Evolutionary conservation across 306 rosid species (phyloP), one percentile per base, ranked within the genome.

Genomic region (Malus sieversii): DNA sequence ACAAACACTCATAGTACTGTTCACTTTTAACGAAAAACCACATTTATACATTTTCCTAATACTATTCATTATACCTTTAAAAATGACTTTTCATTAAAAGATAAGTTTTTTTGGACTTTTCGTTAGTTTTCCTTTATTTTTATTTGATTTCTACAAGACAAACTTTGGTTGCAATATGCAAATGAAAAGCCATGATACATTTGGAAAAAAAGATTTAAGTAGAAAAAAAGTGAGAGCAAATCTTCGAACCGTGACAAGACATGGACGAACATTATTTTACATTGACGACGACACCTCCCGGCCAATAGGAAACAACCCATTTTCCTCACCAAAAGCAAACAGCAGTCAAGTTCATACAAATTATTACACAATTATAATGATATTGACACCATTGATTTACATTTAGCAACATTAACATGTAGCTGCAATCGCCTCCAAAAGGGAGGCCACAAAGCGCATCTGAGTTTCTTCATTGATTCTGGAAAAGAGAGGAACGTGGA

Each of bases 401-500:
- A 84, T 60, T 44, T 77, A 73, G 48, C 66, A 78, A 22, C 81
- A 78, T 80, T 65, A 89, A 77, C 85, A 84, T 48, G 89, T 82
- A 55, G 88, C 84, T 45, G 91, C 94, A 76, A 93, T 85, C 42
- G 93, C 96, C 79, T 88, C 94, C 87, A 91, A 80, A 64, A 93
- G 93, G 61, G 92, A 79, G 70, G 88, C 81, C 58, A 81, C 79
- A 51, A 91, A 93, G 33, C 77, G 42, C 90, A 86, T 91, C 87
- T 91, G 96, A 67, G 91, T 93, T 72, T 88, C 90, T 84, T 91
- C 87, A 32, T 91, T 77, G 5, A 91, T 84, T 78, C 87, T 93
- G 4, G 93, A 82, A 65, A 93, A 91, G 35, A 85, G 90, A 14
- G 96, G 98, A 20, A 90, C 91, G 66, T 94, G 98, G 70, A 91